Base-by-base conservation (phyloP, 495 filamentous ascomycete genomes). In the Xylaria cubensis region DNA sequence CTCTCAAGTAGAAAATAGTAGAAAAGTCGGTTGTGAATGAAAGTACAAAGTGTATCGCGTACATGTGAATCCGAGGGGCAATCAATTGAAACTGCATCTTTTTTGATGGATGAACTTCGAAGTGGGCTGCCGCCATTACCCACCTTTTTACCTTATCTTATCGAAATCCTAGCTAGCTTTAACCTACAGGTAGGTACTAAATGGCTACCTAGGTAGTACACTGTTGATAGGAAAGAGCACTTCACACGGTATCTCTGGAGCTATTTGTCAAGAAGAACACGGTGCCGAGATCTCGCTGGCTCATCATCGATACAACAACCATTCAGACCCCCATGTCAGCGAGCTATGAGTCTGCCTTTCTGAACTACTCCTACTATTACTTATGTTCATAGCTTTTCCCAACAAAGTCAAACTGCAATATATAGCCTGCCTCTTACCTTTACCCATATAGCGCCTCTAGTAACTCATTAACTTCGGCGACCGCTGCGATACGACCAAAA, bases 61-160 rank as follows among this genome's bases (percentile, higher is more conserved):
- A 64, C 64, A 70, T 76, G 71, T 64, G 69, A 75, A 72, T 64
- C 62, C 66, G 69, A 69, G 56, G 62, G 64, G 70, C 67, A 73
- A 55, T 39, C 13, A 8, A 39, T 39, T 39, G 36, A 65, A 56
- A 21, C 6, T 0, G 62, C 21, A 67, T 51, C 63, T 67, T 72
- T 72, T 72, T 72, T 67, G 51, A 56, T 48, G 59, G 48, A 53
- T 41, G 32, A 48, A 19, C 55, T 44, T 41, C n/a, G 10, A 67
- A 61, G 63, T 72, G 70, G 63, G 63, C 48, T 64, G 48, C 26
- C 6, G 26, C 26, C 3, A 2, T 24, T 61, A 26, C 17, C 63
- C 53, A 72, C 26, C 55, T 36, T 48, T 39, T 26, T 19, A 24
- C 19, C 12, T 75, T 73, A 75, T 73, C 73, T 74, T 74, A 75